Percentiles rank a stretch among this genome's conserved stretches.
Evolutionary conservation across 2,329 filamentous ascomycete genomes (phyloP).

Genomic region (Aspergillus luchuensis): DNA sequence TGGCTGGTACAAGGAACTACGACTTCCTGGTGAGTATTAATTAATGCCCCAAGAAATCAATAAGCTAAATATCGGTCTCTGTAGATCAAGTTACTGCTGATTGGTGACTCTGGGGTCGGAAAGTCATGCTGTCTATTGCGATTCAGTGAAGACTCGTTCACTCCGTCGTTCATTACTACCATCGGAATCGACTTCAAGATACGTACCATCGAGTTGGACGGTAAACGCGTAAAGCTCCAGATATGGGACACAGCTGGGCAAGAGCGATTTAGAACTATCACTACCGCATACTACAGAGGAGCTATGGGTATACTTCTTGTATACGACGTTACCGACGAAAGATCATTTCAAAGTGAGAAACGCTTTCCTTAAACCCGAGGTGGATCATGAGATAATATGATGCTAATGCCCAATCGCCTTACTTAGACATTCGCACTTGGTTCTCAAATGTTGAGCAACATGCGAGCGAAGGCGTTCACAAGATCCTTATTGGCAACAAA

Average conservation of each 20-base stretch:
- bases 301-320: constrained; percentile 98
- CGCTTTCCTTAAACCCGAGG: not conserved
- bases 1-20: constrained; percentile 98
- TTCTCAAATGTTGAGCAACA: constrained; percentile 99
- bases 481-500: constrained; percentile 99
- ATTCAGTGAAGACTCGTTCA: constrained; percentile 97
- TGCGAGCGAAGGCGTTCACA: constrained; percentile 98
- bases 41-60: constrained; percentile 2
- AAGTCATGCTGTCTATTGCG: constrained; percentile 96
- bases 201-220: constrained; percentile 96
- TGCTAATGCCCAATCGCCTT: constrained; percentile 16
- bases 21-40: constrained; percentile 81
- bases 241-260: constrained; percentile 99
- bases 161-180: constrained; percentile 95
- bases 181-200: constrained; percentile 99
- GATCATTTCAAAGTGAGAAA: constrained; percentile 86
- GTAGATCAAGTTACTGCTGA: constrained; percentile 94
- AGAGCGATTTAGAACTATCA: constrained; percentile 98
- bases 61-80: constrained; percentile 23
- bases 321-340: constrained; percentile 96
- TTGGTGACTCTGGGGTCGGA: constrained; percentile 93
- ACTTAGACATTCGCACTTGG: constrained; percentile 94
- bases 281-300: constrained; percentile 96
- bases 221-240: constrained; percentile 97
- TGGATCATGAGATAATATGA: not conserved